A percentile compares a stretch with the other conserved stretches of the same genome.
Evolutionary conservation across 2,329 filamentous ascomycete species (phyloP).

Genomic region (Acrocalymma vagum): DNA sequence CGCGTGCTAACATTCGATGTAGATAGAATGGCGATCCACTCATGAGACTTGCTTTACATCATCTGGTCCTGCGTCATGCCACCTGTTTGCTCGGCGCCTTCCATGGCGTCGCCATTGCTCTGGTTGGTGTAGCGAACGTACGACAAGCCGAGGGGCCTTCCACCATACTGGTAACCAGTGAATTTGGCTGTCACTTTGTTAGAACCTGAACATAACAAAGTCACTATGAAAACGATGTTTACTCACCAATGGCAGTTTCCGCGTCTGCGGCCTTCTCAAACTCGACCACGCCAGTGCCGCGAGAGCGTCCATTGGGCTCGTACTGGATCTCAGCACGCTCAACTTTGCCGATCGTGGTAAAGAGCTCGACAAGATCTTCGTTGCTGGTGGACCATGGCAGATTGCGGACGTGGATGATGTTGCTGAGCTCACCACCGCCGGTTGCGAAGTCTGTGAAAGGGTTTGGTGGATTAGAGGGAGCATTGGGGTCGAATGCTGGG

Average conservation of each 20-base stretch:
- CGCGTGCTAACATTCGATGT: constrained; percentile 4
- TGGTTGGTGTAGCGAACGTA: constrained; percentile 92
- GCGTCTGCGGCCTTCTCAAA: constrained; percentile 86
- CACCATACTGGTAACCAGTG: constrained; percentile 96
- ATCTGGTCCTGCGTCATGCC: constrained; percentile 97
- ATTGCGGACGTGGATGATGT: constrained; percentile 95
- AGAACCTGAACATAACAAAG: constrained; percentile 15
- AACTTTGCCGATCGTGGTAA: constrained; percentile 97
- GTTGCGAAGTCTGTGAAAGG: constrained; percentile 94
- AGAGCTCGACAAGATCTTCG: constrained; percentile 94
- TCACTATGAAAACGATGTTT: not conserved
- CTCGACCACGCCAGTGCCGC: constrained; percentile 94
- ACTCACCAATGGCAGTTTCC: constrained; percentile 82
- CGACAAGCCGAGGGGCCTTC: constrained; percentile 88
- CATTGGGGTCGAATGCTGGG: constrained; percentile 58
- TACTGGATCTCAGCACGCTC: constrained; percentile 99
- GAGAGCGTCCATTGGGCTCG: constrained; percentile 93
- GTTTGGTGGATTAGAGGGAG: constrained; percentile 72
- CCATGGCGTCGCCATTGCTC: constrained; percentile 74
- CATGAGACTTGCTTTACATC: constrained; percentile 68
- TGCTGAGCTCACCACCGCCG: constrained; percentile 81
- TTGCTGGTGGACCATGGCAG: constrained; percentile 99
- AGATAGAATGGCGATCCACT: constrained; percentile 3
- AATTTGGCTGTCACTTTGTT: constrained; percentile 75
- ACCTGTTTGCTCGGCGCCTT: constrained; percentile 73